Conservation (phyloP, 352 stramenopile genomes). For the Globisporangium yorkense region DNA sequence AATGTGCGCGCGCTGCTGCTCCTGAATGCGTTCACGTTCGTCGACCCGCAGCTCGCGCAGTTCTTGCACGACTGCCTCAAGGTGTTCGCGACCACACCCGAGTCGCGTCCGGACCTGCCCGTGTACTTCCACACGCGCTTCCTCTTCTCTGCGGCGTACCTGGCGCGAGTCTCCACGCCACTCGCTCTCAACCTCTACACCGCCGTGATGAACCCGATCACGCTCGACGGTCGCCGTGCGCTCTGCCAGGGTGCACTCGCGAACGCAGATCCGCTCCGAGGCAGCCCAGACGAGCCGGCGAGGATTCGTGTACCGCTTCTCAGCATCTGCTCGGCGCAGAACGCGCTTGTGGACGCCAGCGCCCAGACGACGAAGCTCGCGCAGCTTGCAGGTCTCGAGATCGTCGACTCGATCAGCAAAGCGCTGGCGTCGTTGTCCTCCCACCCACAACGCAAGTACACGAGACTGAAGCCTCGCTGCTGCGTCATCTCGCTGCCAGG, state of each 20-base stretch:
- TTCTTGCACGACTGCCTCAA: constrained; percentile 95
- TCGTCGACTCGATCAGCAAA: constrained; percentile 82
- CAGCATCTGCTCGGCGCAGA: constrained; percentile 82
- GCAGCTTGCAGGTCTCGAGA: constrained; percentile 29
- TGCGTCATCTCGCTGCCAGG: constrained; percentile 83
- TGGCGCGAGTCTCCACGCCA: constrained; percentile 90
- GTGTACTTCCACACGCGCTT: constrained; percentile 95
- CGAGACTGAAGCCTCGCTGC: constrained; percentile 13
- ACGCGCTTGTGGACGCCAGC: constrained; percentile 78
- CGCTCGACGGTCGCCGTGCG: constrained; percentile 82
- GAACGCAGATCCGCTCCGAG: constrained; percentile 53
- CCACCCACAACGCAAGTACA: too few species aligned
- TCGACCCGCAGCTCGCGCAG: constrained; percentile 89
- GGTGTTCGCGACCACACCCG: constrained; percentile 89
- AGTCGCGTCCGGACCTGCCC: constrained; percentile 88
- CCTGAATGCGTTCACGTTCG: constrained; percentile 88
- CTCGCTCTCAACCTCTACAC: constrained; percentile 95
- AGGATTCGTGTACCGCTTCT: constrained; percentile 79
- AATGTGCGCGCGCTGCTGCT: constrained; percentile 81
- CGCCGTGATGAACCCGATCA: constrained; percentile 93
- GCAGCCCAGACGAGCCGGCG: constrained; percentile 40
- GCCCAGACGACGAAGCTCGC: constrained; percentile 79
- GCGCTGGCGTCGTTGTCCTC: constrained; percentile 28
- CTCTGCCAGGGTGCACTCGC: constrained; percentile 87
- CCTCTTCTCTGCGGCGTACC: constrained; percentile 90